A percentile compares a stretch with the other conserved stretches of the same genome.
Evolutionary conservation across 1,139 yeast species (phyloP).

Genomic region (Candida frijolesensis): DNA sequence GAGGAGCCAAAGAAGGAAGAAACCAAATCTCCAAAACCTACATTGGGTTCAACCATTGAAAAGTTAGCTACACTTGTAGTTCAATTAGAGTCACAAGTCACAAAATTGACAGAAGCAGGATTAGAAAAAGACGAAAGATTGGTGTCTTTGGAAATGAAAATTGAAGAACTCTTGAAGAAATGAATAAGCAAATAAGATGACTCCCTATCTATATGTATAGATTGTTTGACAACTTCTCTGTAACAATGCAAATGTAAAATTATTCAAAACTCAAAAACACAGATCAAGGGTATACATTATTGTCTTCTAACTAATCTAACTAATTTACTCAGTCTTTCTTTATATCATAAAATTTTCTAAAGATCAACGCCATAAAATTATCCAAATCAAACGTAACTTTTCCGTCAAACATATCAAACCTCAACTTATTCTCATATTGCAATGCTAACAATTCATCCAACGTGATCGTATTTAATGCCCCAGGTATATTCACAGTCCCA

Average conservation of each 20-base stretch:
- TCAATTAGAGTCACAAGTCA: slow-evolving; percentile 56
- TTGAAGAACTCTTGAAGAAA: slow-evolving; percentile 39
- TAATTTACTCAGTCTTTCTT: slow-evolving; percentile 22
- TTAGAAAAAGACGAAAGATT: slow-evolving; percentile 65
- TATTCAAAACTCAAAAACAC: neutral
- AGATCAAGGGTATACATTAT: neutral
- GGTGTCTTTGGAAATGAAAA: slow-evolving; percentile 42
- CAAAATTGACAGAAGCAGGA: slow-evolving; percentile 53
- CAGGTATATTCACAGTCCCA: slow-evolving; percentile 48
- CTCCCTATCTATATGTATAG: slow-evolving; percentile 8
- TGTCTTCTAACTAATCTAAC: neutral
- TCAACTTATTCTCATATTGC: slow-evolving; percentile 62
- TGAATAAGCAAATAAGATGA: slow-evolving; percentile 5
- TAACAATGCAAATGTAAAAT: neutral
- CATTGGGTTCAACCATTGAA: slow-evolving; percentile 71
- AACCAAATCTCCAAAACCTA: slow-evolving; percentile 42
- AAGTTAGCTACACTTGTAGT: slow-evolving; percentile 59
- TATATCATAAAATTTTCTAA: slow-evolving; percentile 68
- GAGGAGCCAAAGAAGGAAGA: slow-evolving; percentile 16
- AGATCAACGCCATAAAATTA: slow-evolving; percentile 65
- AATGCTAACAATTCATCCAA: slow-evolving; percentile 69
- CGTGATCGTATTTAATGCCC: slow-evolving; percentile 55
- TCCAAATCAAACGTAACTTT: slow-evolving; percentile 68
- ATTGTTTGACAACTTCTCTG: neutral
- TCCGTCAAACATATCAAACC: slow-evolving; percentile 61